Evolutionary conservation across 2,329 filamentous ascomycete species (phyloP).

Genomic region (Dothideomycetes sp.): DNA sequence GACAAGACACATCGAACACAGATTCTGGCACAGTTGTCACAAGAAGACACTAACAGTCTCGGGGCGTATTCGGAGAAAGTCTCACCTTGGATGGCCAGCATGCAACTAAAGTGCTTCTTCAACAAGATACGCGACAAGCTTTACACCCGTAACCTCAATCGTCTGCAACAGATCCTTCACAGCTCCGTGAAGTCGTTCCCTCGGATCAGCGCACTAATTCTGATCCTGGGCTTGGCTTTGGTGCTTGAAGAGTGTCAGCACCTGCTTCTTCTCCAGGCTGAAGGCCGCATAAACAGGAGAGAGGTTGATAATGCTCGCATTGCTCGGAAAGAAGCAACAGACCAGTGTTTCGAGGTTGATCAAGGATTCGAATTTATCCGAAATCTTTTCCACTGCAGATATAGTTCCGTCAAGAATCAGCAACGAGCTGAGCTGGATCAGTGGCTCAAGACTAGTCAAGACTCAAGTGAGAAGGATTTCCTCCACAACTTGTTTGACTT

Average conservation of each 20-base stretch:
- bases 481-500: constrained; percentile 20
- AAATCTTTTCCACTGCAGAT: constrained; percentile 37
- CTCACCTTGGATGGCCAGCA: constrained; percentile 35
- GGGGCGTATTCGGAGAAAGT: constrained; percentile 12
- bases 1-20: constrained; percentile 25
- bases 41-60: constrained; percentile 16
- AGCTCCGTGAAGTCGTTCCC: constrained; percentile 29
- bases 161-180: constrained; percentile 34
- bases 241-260: constrained; percentile 37
- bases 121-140: constrained; percentile 29
- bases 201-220: constrained; percentile 35
- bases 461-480: constrained; percentile 6
- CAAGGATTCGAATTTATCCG: constrained; percentile 31
- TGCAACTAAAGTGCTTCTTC: constrained; percentile 41
- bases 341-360: constrained; percentile 34
- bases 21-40: constrained; percentile 27
- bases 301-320: constrained; percentile 16
- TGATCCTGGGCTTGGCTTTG: constrained; percentile 36
- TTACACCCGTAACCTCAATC: constrained; percentile 32
- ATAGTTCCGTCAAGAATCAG: constrained; percentile 26
- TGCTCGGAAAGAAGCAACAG: constrained; percentile 22
- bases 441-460: neutral
- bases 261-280: constrained; percentile 31
- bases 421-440: constrained; percentile 7
- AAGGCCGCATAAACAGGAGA: constrained; percentile 23